phyloP scores from a whole-genome alignment of 129 eudicot genomes.

The Helianthus annuus region DNA sequence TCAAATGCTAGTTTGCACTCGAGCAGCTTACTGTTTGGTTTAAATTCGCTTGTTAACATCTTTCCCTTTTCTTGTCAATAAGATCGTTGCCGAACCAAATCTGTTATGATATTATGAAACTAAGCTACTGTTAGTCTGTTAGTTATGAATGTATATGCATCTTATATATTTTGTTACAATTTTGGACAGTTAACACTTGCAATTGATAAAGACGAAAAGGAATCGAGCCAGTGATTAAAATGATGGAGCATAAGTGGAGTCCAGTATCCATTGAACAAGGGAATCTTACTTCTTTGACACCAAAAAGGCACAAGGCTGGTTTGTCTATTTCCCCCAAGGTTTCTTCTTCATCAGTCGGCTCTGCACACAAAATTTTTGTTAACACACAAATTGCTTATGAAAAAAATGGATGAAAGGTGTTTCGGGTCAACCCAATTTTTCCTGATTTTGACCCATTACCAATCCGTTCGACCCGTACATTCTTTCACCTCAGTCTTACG shows the following conservation, averaged over 20 bases:
- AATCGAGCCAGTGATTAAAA: conserved; percentile 30
- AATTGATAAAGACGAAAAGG: conserved; percentile 19
- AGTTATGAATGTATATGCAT: not conserved
- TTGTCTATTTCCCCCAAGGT: conserved; percentile 77
- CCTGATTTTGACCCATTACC: not conserved
- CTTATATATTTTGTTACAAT: not conserved
- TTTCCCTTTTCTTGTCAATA: not conserved
- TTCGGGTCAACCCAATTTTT: not conserved
- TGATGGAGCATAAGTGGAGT: conserved; percentile 81
- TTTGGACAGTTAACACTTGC: conserved; percentile 17
- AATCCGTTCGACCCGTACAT: not conserved
- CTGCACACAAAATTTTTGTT: no score
- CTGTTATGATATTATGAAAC: not conserved
- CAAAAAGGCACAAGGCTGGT: conserved; percentile 73
- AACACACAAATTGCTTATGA: no score
- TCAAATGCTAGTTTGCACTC: not conserved
- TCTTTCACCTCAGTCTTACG: not conserved
- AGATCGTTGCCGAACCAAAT: conserved; percentile 1
- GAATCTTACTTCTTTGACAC: conserved; percentile 55
- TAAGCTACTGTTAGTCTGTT: not conserved
- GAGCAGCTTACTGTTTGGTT: not conserved
- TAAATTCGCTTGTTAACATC: not conserved
- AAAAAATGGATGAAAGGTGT: no score
- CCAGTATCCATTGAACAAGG: conserved; percentile 65
- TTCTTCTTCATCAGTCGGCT: not conserved